phyloP scores from a whole-genome alignment of 192 early-diverging fungal genomes.

The Backusella morwellensis region DNA sequence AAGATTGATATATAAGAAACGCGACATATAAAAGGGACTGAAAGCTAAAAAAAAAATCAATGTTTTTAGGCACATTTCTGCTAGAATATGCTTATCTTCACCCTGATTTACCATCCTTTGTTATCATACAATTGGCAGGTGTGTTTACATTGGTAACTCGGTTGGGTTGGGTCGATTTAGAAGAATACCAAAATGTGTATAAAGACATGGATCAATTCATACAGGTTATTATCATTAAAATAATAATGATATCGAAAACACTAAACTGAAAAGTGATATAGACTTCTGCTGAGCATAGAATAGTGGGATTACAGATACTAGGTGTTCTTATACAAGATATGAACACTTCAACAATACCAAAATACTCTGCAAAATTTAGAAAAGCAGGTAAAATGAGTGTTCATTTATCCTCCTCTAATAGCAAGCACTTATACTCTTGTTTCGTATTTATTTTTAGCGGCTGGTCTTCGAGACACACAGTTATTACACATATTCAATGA shows the following conservation, averaged over 20 bases:
- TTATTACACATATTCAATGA: conserved; percentile 31
- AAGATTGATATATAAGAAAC: background rate
- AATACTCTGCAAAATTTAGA: conserved; percentile 63
- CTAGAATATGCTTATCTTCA: conserved; percentile 56
- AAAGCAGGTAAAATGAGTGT: conserved; percentile 49
- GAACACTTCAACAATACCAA: conserved; percentile 53
- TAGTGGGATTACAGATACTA: conserved; percentile 68
- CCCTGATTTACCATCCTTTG: conserved; percentile 55
- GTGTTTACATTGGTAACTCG: conserved; percentile 65
- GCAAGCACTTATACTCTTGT: too few species aligned
- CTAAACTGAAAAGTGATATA: conserved; percentile 12
- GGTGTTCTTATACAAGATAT: conserved; percentile 71
- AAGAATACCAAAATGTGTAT: conserved; percentile 60
- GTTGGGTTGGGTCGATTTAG: conserved; percentile 74
- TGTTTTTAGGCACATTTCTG: conserved; percentile 54
- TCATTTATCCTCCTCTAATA: background rate
- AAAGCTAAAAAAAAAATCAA: background rate
- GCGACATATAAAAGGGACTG: background rate
- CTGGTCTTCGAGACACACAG: conserved; percentile 43
- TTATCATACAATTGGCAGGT: conserved; percentile 55
- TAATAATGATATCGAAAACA: background rate
- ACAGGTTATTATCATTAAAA: conserved; percentile 36
- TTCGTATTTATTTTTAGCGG: conserved; percentile 21
- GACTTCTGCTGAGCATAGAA: conserved; percentile 50
- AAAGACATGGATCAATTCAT: conserved; percentile 54